A percentile compares a stretch with the other conserved stretches of the same genome.
phyloP scores from a whole-genome alignment of 768 basidiomycete genomes.

The Tylopilus rubrobrunneus region DNA sequence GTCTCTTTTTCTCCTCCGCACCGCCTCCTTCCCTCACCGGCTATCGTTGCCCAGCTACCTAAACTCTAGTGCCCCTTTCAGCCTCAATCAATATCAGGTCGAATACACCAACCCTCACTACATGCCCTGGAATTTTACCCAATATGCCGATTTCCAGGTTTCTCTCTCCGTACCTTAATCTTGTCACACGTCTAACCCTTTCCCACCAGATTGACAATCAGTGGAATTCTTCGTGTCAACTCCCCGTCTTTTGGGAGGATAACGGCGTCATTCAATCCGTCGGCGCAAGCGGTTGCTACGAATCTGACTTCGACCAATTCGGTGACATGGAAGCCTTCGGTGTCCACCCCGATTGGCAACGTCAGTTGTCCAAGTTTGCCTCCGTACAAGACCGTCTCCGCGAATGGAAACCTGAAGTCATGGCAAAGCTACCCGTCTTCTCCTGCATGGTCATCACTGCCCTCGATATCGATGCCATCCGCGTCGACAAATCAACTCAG shows the following conservation, averaged over 20 bases:
- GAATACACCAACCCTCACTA: slow-evolving; percentile 74
- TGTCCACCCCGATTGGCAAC: slow-evolving; percentile 92
- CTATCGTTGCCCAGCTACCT: slow-evolving; percentile 43
- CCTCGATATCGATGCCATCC: slow-evolving; percentile 90
- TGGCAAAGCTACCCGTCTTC: slow-evolving; percentile 73
- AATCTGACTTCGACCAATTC: slow-evolving; percentile 90
- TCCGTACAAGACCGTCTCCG: slow-evolving; percentile 95
- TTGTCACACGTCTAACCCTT: background rate
- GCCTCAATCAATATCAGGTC: slow-evolving; percentile 64
- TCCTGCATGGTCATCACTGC: slow-evolving; percentile 85
- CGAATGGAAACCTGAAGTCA: slow-evolving; percentile 82
- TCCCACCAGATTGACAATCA: slow-evolving; percentile 55
- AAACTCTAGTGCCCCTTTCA: slow-evolving; percentile 80
- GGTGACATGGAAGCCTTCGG: slow-evolving; percentile 98
- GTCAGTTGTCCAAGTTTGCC: slow-evolving; percentile 92
- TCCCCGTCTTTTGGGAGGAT: slow-evolving; percentile 80
- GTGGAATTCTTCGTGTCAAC: slow-evolving; percentile 68
- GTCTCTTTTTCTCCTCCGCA: slow-evolving; percentile 21
- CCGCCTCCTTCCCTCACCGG: slow-evolving; percentile 11
- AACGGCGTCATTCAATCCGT: slow-evolving; percentile 54
- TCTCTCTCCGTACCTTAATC: slow-evolving; percentile 14
- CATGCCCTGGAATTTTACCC: slow-evolving; percentile 80
- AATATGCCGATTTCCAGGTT: slow-evolving; percentile 81
- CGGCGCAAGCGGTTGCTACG: slow-evolving; percentile 66
- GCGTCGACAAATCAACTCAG: slow-evolving; percentile 93